phyloP scores from a whole-genome alignment of 352 stramenopile species.

The Globisporangium camurandrum region DNA sequence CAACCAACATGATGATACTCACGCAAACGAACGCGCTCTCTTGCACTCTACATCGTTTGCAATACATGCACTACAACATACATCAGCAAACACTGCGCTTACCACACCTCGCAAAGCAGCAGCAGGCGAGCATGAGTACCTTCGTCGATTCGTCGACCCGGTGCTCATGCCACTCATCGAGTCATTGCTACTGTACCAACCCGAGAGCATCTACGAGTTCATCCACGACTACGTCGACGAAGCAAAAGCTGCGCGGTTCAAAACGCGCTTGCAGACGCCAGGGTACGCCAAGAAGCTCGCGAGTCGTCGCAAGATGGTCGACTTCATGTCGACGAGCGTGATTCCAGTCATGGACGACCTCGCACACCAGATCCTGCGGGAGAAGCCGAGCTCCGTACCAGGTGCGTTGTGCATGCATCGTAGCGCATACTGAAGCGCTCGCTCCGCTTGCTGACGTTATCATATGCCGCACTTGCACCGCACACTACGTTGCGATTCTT shows the following conservation, averaged over 20 bases:
- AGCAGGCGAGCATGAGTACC: conserved; percentile 74
- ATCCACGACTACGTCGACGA: conserved; percentile 75
- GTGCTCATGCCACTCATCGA: conserved; percentile 82
- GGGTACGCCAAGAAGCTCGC: conserved; percentile 65
- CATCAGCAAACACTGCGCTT: no score
- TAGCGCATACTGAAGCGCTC: no score
- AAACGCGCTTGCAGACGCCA: conserved; percentile 11
- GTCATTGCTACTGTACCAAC: conserved; percentile 69
- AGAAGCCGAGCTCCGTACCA: conserved; percentile 58
- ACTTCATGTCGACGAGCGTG: conserved; percentile 80
- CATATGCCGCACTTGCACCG: background rate
- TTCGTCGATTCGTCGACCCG: conserved; percentile 65
- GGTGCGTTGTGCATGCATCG: conserved; percentile 19
- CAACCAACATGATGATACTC: background rate
- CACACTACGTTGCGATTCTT: background rate
- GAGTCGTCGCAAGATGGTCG: conserved; percentile 67
- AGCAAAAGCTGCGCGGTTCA: conserved; percentile 34
- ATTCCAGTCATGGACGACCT: conserved; percentile 83
- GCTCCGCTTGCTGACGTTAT: no score
- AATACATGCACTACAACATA: no score
- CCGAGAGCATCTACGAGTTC: conserved; percentile 74
- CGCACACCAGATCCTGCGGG: conserved; percentile 66
- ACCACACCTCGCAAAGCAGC: conserved; percentile 15
- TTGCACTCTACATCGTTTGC: no score
- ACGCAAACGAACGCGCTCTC: background rate